phyloP scores from a whole-genome alignment of 23 red algal species.

The Agarophyton chilense region DNA sequence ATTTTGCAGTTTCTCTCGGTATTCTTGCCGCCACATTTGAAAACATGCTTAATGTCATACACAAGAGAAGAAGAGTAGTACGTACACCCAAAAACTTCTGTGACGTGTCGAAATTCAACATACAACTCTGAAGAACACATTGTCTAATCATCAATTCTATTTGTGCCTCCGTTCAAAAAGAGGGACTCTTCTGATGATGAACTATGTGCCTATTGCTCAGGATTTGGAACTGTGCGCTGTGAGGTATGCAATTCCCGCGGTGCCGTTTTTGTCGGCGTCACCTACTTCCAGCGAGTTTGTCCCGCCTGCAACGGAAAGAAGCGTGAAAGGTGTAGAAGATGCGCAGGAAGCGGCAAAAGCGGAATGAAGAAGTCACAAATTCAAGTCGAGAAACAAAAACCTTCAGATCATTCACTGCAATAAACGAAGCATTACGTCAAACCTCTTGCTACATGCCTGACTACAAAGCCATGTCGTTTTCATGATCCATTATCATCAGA shows the following conservation, averaged over 20 bases:
- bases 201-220: conserved; percentile 28
- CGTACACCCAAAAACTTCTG: not conserved
- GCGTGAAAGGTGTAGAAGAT: conserved; percentile 36
- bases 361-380: conserved; percentile 46
- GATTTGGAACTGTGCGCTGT: conserved; percentile 45
- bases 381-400: not conserved
- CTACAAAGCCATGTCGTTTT: not conserved
- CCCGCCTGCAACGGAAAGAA: conserved; percentile 45
- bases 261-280: conserved; percentile 16
- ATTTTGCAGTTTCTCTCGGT: conserved; percentile 19
- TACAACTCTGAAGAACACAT: not conserved
- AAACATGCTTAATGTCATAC: conserved; percentile 42
- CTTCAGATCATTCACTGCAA: not conserved
- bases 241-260: conserved; percentile 48
- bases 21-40: conserved; percentile 51
- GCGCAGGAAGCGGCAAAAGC: conserved; percentile 28
- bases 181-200: conserved; percentile 22
- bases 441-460: not conserved
- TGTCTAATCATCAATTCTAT: not conserved
- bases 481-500: not conserved
- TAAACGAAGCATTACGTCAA: not conserved
- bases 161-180: not conserved
- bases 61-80: conserved; percentile 21
- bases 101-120: not conserved
- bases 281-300: conserved; percentile 13